Percentiles rank a stretch among this genome's conserved stretches.
Evolutionary conservation across 208 protist genomes (phyloP).

Genomic region (Spongospora subterranea): DNA sequence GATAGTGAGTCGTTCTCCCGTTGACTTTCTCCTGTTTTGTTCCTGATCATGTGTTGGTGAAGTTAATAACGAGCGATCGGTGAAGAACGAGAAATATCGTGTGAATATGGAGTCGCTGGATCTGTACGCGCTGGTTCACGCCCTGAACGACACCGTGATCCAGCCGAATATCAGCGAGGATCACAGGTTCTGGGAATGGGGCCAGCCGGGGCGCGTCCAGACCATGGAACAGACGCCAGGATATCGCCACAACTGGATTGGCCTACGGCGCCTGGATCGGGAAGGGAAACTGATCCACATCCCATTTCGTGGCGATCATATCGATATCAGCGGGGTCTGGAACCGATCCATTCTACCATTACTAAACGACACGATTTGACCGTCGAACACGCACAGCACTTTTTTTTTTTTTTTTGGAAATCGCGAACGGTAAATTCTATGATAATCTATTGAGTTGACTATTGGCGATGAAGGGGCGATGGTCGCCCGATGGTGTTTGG

Average conservation of each 20-base stretch:
- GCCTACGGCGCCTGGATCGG: background rate
- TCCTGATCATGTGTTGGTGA: background rate
- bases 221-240: background rate
- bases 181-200: slow-evolving; percentile 35
- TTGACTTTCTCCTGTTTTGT: background rate
- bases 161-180: slow-evolving; percentile 27
- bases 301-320: background rate
- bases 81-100: background rate
- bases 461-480: too few relatives aligned
- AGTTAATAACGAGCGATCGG: slow-evolving; percentile 23
- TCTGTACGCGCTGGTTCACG: slow-evolving; percentile 15
- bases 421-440: too few relatives aligned
- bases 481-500: too few relatives aligned
- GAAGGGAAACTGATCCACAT: background rate
- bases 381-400: too few relatives aligned
- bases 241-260: slow-evolving; percentile 16
- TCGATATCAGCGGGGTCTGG: slow-evolving; percentile 14
- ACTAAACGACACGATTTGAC: slow-evolving; percentile 29
- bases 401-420: too few relatives aligned
- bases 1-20: slow-evolving; percentile 13
- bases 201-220: background rate
- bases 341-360: background rate
- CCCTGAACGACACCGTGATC: slow-evolving; percentile 23
- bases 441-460: too few relatives aligned
- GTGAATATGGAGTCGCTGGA: background rate